Percentiles rank a stretch among this genome's conserved stretches.
These are phyloP conservation scores for Raddia distichophylla DNA, from an alignment of 176 grass and related monocot genomes.

Conservation along the genomic window DNA sequence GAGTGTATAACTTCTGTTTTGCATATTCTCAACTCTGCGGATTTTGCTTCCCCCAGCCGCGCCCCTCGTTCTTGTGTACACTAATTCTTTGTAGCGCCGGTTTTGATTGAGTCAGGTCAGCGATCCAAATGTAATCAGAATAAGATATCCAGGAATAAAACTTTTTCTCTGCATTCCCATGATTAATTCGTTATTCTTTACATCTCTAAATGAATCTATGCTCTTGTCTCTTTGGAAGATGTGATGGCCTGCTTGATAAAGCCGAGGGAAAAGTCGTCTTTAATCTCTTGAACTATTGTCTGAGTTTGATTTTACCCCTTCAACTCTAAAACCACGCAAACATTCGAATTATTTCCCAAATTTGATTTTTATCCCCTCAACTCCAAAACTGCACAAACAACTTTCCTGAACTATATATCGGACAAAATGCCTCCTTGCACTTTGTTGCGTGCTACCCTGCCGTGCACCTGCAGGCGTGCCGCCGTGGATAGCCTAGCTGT, in stretches of 20 bases:
- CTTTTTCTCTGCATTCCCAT: slow-evolving; percentile 13
- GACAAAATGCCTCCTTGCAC: too few relatives aligned
- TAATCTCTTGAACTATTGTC: too few relatives aligned
- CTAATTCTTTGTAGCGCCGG: slow-evolving; percentile 32
- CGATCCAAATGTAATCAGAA: slow-evolving; percentile 44
- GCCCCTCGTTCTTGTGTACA: slow-evolving; percentile 53
- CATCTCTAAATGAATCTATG: not conserved
- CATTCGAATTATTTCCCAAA: too few relatives aligned
- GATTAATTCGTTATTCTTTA: not conserved
- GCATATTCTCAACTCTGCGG: slow-evolving; percentile 25
- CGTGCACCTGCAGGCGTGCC: too few relatives aligned
- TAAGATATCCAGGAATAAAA: slow-evolving; percentile 32
- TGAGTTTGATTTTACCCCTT: too few relatives aligned
- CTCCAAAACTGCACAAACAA: too few relatives aligned
- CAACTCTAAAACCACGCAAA: too few relatives aligned
- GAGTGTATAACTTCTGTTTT: slow-evolving; percentile 49
- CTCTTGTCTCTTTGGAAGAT: not conserved
- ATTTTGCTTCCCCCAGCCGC: slow-evolving; percentile 14
- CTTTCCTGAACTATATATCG: too few relatives aligned
- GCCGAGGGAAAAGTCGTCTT: too few relatives aligned
- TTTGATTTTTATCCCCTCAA: too few relatives aligned
- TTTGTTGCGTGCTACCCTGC: too few relatives aligned
- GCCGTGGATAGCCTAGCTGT: too few relatives aligned
- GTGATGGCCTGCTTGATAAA: not conserved
- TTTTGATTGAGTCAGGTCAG: slow-evolving; percentile 41